phyloP scores from a whole-genome alignment of 768 basidiomycete genomes.

The Phaeotremella fagi region DNA sequence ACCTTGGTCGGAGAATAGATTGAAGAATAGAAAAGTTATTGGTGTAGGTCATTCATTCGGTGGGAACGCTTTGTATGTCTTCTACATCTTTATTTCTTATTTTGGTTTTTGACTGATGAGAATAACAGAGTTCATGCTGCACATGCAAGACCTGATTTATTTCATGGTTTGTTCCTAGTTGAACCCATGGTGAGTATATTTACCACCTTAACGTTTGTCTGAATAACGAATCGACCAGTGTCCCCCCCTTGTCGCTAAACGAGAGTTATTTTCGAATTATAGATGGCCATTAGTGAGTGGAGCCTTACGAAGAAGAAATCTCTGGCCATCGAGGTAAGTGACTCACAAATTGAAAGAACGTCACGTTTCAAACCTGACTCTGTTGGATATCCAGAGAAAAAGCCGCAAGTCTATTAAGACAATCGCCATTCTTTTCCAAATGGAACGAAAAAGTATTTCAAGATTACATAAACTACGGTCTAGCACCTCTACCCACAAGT shows the following conservation, averaged over 20 bases:
- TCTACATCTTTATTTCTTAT: not conserved
- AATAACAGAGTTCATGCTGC: slow-evolving; percentile 62
- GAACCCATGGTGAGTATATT: slow-evolving; percentile 61
- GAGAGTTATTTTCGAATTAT: not conserved
- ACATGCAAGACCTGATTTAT: slow-evolving; percentile 60
- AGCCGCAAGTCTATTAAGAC: slow-evolving; percentile 8
- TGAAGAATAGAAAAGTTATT: slow-evolving; percentile 50
- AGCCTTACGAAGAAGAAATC: slow-evolving; percentile 9
- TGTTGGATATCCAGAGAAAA: not conserved
- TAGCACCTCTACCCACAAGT: slow-evolving; percentile 22
- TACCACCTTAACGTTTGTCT: not conserved
- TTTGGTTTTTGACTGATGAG: not conserved
- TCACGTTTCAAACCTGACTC: not conserved
- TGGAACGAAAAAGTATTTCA: slow-evolving; percentile 29
- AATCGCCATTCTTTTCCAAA: slow-evolving; percentile 28
- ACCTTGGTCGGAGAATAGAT: slow-evolving; percentile 13
- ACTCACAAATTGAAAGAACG: not conserved
- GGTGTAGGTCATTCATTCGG: slow-evolving; percentile 81
- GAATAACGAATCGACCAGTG: not conserved
- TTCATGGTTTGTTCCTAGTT: slow-evolving; percentile 65
- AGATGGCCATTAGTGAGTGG: slow-evolving; percentile 7
- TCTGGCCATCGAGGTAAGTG: slow-evolving; percentile 13
- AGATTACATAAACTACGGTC: slow-evolving; percentile 18
- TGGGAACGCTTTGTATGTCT: slow-evolving; percentile 66
- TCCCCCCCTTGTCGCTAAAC: not conserved